Evolutionary conservation across 2,329 filamentous ascomycete species (phyloP), one percentile per base, ranked within the genome.

Genomic region (Fusarium stilboides): DNA sequence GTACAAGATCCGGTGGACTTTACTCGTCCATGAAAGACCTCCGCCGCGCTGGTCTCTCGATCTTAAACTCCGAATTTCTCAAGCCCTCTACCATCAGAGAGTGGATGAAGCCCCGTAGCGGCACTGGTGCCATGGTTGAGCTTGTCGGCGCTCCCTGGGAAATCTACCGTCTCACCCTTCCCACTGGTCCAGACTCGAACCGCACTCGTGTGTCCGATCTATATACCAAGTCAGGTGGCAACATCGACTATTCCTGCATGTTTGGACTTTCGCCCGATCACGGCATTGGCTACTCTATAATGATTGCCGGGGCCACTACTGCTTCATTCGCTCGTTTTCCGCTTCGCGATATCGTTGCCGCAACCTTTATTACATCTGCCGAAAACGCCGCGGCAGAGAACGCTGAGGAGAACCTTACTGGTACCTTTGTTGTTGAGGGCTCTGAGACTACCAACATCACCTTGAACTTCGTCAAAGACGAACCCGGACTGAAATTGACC

Each of bases 241-340:
- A 61, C 0, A 8, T 8, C 2, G 63, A 56, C 3, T 72, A 70
- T 10, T 65, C 66, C 3, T 56, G 53, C 2, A 51, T 60, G 0
- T 33, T 72, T 4, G 64, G 57, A 2, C 45, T 72, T 2, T 61
- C 70, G 1, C 69, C 69, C 0, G 69, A 72, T 7, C 70, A 72
- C 8, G 69, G 69, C 2, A 42, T 72, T 6, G 69, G 69, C 7
- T 77, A 74, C 49, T 70, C 73, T 9, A 40, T 79, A 10, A 36
- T 79, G 17, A 43, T 74, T 3, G 76, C 75, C 2, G 75, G 77
- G 0, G 31, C 51, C 0, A 67, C 65, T 0, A 72, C 75, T 3
- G 57, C 71, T 8, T 10, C 44, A 0, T 28, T 9, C 26, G 72
- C 57, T 1, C 64, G 65, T 7, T 69, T 62, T 45, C 57, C 65